Evolutionary conservation across 2,329 filamentous ascomycete genomes (phyloP).

Genomic region (Pseudogymnoascus sp.): DNA sequence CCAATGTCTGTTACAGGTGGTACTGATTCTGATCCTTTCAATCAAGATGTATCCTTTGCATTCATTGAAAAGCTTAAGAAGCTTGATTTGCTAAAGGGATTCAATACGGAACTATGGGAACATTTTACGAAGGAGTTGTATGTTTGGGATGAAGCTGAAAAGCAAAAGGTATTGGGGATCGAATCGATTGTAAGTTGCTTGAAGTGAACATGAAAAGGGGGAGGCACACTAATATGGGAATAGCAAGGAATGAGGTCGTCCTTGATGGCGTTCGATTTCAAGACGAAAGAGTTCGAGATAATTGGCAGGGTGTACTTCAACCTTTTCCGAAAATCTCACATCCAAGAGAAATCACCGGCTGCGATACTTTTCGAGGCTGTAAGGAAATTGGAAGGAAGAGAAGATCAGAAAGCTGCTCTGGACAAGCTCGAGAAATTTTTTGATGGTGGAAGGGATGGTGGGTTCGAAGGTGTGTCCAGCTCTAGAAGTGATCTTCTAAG

Average conservation of each 20-base stretch:
- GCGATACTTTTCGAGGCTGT: background rate
- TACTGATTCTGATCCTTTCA: background rate
- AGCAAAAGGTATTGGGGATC: background rate
- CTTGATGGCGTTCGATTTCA: background rate
- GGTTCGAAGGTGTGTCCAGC: background rate
- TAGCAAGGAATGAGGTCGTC: background rate
- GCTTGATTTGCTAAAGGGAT: background rate
- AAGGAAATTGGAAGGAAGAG: background rate
- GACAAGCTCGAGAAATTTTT: background rate
- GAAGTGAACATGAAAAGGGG: no score
- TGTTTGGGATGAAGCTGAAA: background rate
- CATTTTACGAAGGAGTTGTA: background rate
- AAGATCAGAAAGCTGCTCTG: background rate
- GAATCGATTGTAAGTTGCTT: background rate
- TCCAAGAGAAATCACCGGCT: background rate
- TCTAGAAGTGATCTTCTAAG: no score
- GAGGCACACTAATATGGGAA: no score
- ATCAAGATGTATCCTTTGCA: background rate
- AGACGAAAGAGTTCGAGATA: background rate
- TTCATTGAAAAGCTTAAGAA: background rate
- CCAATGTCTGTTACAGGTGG: background rate
- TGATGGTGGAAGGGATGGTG: background rate
- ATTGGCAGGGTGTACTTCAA: background rate
- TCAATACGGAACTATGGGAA: background rate
- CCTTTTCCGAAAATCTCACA: background rate